These are phyloP conservation scores for Diaporthe batatas DNA, from an alignment of 2,329 filamentous ascomycete genomes.

Conservation along the genomic window DNA sequence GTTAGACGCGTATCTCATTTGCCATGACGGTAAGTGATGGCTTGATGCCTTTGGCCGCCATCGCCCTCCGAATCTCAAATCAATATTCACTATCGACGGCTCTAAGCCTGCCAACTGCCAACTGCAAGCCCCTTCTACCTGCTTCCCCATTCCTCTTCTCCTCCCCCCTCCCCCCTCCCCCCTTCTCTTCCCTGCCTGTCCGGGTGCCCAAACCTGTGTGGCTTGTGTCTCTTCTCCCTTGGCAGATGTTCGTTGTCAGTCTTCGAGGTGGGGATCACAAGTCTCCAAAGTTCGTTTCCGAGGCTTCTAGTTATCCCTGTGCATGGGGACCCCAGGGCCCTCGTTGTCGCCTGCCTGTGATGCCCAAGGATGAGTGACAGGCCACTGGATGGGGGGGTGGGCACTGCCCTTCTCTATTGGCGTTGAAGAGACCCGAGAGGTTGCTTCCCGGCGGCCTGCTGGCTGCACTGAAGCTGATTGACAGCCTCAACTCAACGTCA, in stretches of 20 bases:
- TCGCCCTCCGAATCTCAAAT: constrained; percentile 7
- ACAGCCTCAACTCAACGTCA: constrained; percentile 31
- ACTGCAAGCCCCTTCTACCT: neutral
- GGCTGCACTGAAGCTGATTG: constrained; percentile 5
- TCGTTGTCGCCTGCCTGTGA: constrained; percentile 12
- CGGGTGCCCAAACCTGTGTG: neutral
- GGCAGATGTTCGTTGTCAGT: neutral
- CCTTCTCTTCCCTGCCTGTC: neutral
- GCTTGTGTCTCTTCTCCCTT: constrained; percentile 18
- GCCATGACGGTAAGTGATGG: constrained; percentile 12
- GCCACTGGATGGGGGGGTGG: neutral
- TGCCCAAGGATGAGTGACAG: neutral
- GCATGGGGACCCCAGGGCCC: constrained; percentile 6
- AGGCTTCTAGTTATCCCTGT: constrained; percentile 14
- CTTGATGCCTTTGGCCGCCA: constrained; percentile 1
- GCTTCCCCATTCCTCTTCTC: neutral
- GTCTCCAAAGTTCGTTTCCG: neutral
- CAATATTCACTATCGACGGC: constrained; percentile 19
- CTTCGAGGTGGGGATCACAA: constrained; percentile 12
- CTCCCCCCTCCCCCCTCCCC: neutral
- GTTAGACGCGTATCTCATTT: constrained; percentile 15
- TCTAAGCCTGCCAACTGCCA: constrained; percentile 9
- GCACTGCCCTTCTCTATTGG: neutral
- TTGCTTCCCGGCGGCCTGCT: constrained; percentile 16
- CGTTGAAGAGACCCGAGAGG: constrained; percentile 17